Evolutionary conservation across 2,329 filamentous ascomycete species (phyloP).

Genomic region (Aspergillus piperis): DNA sequence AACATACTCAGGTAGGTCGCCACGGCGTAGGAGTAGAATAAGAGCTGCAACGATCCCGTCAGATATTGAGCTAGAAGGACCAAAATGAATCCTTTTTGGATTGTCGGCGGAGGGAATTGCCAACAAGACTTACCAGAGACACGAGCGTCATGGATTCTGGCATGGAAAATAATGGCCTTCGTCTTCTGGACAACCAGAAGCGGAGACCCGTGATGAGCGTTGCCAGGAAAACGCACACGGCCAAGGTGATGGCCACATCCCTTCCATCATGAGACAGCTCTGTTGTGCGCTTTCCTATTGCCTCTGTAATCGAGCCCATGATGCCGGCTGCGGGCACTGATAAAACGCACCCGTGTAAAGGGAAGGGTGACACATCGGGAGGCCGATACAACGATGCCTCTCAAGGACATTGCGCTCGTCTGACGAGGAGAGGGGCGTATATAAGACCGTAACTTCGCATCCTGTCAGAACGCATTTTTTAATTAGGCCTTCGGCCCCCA

Average conservation of each 20-base stretch:
- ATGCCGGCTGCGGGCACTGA: neutral
- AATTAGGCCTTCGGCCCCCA: slow-evolving; percentile 4
- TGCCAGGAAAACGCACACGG: slow-evolving; percentile 9
- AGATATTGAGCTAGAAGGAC: neutral
- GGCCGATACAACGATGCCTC: neutral
- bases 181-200: neutral
- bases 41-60: neutral
- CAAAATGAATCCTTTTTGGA: neutral
- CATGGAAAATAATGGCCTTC: neutral
- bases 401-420: neutral
- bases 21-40: slow-evolving; percentile 9
- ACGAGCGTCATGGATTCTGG: neutral
- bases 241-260: slow-evolving; percentile 4
- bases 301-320: slow-evolving; percentile 1
- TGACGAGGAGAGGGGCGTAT: neutral
- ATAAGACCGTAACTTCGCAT: neutral
- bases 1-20: slow-evolving; percentile 4
- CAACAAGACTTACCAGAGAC: neutral
- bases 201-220: slow-evolving; percentile 3
- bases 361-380: slow-evolving; percentile 4
- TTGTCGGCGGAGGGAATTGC: neutral
- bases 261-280: slow-evolving; percentile 5
- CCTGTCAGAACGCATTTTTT: neutral
- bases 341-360: neutral
- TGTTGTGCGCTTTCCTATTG: neutral